Conservation (phyloP, 345 rosid species). For the Garcia nutans region DNA sequence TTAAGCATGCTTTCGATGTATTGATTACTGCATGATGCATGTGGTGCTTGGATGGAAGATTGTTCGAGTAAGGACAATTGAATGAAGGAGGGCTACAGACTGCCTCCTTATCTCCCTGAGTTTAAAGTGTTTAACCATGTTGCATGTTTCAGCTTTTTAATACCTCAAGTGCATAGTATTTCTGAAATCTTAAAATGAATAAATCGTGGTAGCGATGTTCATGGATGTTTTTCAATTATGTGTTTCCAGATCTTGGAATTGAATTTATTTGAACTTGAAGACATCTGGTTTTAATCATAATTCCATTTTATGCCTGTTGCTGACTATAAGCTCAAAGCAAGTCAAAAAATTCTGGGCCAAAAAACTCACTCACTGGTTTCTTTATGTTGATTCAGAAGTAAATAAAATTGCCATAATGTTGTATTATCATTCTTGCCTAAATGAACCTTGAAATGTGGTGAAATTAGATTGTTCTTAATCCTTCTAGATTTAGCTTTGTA, state of each 20-base stretch:
- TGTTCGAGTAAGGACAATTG: background rate
- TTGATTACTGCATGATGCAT: background rate
- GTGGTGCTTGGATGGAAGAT: background rate
- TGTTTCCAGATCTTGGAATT: background rate
- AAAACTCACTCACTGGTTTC: background rate
- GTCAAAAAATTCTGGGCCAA: background rate
- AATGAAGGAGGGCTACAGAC: background rate
- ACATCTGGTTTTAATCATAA: background rate
- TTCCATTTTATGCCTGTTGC: background rate
- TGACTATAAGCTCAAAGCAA: background rate
- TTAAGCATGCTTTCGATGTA: background rate
- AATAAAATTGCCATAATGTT: background rate
- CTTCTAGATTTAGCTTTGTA: background rate
- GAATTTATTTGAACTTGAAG: background rate
- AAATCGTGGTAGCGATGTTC: background rate
- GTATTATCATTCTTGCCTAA: background rate
- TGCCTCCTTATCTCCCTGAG: background rate
- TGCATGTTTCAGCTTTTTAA: background rate
- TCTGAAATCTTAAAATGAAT: background rate
- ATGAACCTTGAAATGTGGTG: background rate
- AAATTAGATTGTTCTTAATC: too few species aligned
- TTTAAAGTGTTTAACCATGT: background rate
- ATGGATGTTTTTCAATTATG: background rate
- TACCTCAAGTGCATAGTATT: background rate
- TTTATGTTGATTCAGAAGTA: background rate